Evolutionary conservation across 192 early-diverging fungal species (phyloP), one percentile per base, ranked within the genome.

Genomic region (Coemansia sp.): DNA sequence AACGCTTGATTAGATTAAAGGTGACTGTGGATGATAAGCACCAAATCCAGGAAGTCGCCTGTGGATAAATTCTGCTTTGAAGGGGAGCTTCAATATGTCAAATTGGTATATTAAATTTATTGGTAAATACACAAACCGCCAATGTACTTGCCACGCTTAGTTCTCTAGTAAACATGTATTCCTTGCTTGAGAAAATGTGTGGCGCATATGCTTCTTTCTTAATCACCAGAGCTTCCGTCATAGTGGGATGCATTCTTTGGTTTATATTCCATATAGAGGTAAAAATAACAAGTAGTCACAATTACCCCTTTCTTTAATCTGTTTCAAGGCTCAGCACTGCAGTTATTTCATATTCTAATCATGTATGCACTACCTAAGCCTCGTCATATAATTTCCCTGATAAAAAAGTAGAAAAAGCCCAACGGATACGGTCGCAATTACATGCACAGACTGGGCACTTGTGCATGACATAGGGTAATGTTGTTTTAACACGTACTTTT

Each of bases 1-100:
- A 69, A 36, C 76, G 67, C 10, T n/a, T 27, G 44, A 66, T 66
- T 23, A 25, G 76, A 14, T 62, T 79, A 4, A 79, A 73, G 45
- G 30, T 79, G 13, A 79, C 70, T 1, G 76, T 73, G 2, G 76
- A 79, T 44, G 76, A 79, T n/a, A n/a, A 52, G 31, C 57, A 72
- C 56, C 76, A 70, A 37, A 36, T 79, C 25, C 62, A 68, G 23
- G 67, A 79, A 7, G 61, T 79, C 3, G 70, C 67, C 30, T 77
- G 74, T 20, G 74, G 74, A 20, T 78, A 69, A 22, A 36, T 11
- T 9, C 34, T 36, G 34, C 8, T 6, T 36, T 36, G 7, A 3
- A 11, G 7, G 8, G 34, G n/a, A n/a, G n/a, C n/a, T 11, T 36
- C 13, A 3, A 3, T 11, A 36, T 36, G 34, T 36, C 8, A 36